Evolutionary conservation across 2,329 filamentous ascomycete species (phyloP), one percentile per base, ranked within the genome.

Genomic region (Tolypocladium ovalisporum): DNA sequence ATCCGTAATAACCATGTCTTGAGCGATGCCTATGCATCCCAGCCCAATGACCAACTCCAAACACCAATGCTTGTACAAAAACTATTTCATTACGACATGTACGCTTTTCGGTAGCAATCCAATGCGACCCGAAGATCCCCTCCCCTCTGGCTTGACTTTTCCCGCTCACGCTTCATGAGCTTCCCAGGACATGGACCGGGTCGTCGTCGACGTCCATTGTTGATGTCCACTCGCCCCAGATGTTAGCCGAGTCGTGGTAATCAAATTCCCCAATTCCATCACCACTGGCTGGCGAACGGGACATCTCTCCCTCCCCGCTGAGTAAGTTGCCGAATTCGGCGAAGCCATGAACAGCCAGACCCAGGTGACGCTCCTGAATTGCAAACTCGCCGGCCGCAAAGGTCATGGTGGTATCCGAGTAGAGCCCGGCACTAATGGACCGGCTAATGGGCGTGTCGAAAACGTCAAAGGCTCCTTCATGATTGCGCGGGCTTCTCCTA

Each of bases 361-460:
- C 24, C 44, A 32, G 2, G 10, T 32, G 27, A 29, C 44, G 44
- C 3, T 32, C 44, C 27, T 49, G 15, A 2, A 19, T 27, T 12
- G 44, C 27, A 22, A 35, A 22, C 13, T 52, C 47, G 29, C 22
- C 17, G 47, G 57, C 60, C 69, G 55, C 66, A 67, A 34, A 80
- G 66, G 57, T 80, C 77, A 13, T 81, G 62, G 44, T 79, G 75
- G 74, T 75, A 59, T 86, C 81, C 9, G 80, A 84, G 24, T 89
- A 75, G 59, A 89, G 75, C 63, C 87, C 80, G 61, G 8, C 22
- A 29, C 80, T 82, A 39, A 90, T 77, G 27, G 84, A 82, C 40
- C 80, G 77, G 2, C 83, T 84, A 64, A 87, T 80, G 0, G 85
- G 84, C 7, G 83, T 84, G 56, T 78, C 76, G 52, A 75, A 73